Percentiles rank a stretch among this genome's conserved stretches.
phyloP scores from a whole-genome alignment of 495 filamentous ascomycete species.

The Xylaria bambusicola region DNA sequence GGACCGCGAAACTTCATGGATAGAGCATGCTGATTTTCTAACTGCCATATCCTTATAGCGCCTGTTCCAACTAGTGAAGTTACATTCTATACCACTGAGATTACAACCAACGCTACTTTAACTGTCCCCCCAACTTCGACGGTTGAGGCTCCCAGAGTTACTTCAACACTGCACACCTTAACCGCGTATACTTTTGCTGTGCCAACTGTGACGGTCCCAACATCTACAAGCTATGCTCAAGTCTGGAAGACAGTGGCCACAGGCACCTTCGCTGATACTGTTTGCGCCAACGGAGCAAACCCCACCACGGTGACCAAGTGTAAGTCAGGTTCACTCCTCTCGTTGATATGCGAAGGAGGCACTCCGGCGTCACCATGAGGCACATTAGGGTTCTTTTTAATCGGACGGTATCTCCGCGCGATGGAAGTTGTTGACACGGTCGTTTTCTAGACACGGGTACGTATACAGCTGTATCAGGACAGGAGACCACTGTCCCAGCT shows the following conservation, averaged over 20 bases:
- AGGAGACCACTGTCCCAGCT: not conserved
- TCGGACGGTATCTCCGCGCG: too few species aligned
- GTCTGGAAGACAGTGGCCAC: conserved; percentile 8
- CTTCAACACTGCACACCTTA: not conserved
- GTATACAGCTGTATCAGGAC: not conserved
- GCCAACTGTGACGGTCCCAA: conserved; percentile 1
- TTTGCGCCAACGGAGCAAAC: conserved; percentile 4
- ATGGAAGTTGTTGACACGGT: not conserved
- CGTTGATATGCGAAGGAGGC: too few species aligned
- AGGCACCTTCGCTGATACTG: not conserved
- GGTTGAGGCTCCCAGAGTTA: not conserved
- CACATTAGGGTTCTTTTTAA: too few species aligned
- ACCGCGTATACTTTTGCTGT: not conserved
- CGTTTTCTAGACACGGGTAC: conserved; percentile 1
- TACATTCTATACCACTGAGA: not conserved
- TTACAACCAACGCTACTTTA: not conserved
- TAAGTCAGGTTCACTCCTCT: not conserved
- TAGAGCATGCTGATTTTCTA: not conserved
- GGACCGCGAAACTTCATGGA: not conserved
- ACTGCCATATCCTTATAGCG: not conserved
- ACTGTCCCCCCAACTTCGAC: not conserved
- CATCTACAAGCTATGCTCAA: not conserved
- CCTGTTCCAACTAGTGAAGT: conserved; percentile 2
- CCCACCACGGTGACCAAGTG: conserved; percentile 4
- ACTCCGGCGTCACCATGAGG: too few species aligned